phyloP scores from a whole-genome alignment of 176 grass and related monocot species.

The Musa schizocarpa region DNA sequence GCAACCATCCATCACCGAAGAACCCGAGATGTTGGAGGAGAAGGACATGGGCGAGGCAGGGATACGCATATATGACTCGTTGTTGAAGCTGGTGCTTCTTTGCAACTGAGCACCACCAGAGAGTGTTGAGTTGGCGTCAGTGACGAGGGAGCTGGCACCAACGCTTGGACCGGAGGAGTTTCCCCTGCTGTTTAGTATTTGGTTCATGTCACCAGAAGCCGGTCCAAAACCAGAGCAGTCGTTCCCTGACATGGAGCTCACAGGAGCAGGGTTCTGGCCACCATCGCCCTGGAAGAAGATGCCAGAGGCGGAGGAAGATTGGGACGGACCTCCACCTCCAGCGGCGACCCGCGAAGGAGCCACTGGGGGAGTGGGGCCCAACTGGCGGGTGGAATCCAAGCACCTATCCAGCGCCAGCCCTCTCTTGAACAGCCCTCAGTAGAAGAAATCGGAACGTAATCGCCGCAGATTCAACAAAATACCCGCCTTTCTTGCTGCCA shows the following conservation, averaged over 20 bases:
- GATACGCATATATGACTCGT: conserved; percentile 76
- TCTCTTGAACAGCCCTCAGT: neutral
- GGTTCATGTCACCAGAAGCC: conserved; percentile 50
- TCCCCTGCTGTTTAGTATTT: conserved; percentile 39
- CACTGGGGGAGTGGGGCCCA: neutral
- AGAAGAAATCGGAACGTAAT: conserved; percentile 3
- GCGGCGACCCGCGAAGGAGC: neutral
- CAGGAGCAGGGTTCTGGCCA: conserved; percentile 27
- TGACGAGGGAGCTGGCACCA: conserved; percentile 89
- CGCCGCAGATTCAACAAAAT: neutral
- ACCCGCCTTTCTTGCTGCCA: neutral
- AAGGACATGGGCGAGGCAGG: conserved; percentile 98
- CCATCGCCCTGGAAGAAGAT: conserved; percentile 37
- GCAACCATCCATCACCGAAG: conserved; percentile 83
- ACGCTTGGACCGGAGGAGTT: conserved; percentile 80
- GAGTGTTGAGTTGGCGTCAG: conserved; percentile 76
- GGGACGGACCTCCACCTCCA: neutral
- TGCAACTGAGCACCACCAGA: conserved; percentile 79
- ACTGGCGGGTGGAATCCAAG: neutral
- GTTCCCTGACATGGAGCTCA: conserved; percentile 43
- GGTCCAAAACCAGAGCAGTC: conserved; percentile 38
- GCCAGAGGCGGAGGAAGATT: conserved; percentile 10
- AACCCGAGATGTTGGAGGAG: conserved; percentile 92
- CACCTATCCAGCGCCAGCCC: neutral
- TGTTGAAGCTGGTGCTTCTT: conserved; percentile 75